Evolutionary conservation across 306 rosid species (phyloP), one percentile per base, ranked within the genome.

Genomic region (Trifolium dubium): DNA sequence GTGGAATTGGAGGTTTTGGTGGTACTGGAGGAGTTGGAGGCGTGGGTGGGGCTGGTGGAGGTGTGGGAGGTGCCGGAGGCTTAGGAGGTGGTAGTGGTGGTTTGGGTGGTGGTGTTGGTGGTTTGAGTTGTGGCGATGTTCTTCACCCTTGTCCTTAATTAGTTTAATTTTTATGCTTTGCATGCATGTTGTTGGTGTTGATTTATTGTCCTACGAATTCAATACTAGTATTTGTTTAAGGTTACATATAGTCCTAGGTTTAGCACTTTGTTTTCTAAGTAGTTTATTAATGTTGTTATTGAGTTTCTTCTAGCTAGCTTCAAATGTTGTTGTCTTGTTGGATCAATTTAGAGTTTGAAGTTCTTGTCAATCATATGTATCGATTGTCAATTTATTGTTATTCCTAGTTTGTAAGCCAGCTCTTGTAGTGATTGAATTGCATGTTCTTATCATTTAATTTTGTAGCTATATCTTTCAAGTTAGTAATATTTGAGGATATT

Each of bases 61-160:
- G 43, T 18, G 3, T 12, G 1, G 65, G 9, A 30, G 44, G 67
- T 29, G 15, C 62, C 8, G 62, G 62, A 23, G 62, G 62, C 6
- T 28, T 56, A 56, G 62, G 62, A 34, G 67, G 67, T 8, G 47
- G 75, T 11, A 72, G 23, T 1, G 80, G 74, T 4, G 81, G 75
- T 3, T 6, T 58, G 6, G 80, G 55, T 5, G 74, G 67, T 58
- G 74, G 68, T 19, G 2, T 1, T 4, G 67, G 73, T 4, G 51
- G 68, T 11, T 0, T 34, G 2, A 68, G 34, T 0, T 47, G 69
- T 37, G 75, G 64, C 18, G 64, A 18, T 65, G 60, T 4, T 2
- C 37, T 55, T 13, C 54, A 13, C 41, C 66, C 51, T 30, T 43
- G 60, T 72, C 68, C 68, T 72, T 71, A 9, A 19, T 68, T 13